Base-by-base conservation (phyloP, 2,329 filamentous ascomycete genomes). In the Sclerotinia trifoliorum region DNA sequence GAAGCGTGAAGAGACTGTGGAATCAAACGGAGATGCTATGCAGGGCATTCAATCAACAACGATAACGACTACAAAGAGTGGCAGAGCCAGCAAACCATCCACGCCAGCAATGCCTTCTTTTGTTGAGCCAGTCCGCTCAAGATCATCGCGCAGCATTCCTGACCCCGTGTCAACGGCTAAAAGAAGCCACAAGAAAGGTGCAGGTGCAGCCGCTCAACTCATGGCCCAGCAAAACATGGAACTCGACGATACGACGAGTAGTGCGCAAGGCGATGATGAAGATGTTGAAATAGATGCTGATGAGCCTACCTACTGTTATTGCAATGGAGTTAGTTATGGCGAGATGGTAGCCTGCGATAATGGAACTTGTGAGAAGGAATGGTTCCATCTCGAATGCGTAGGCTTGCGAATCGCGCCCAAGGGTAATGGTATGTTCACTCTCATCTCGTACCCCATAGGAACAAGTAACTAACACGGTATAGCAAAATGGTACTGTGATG, bases 271-370 rank as follows among this genome's bases (percentile, higher is more conserved):
- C 44, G 81, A 83, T 17, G 83, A 82, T 32, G 82, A 81, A 1
- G 88, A 87, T 17, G 87, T 88, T 10, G 87, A 90, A 48, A 82
- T 84, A 49, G 89, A 90, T 70, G 86, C 85, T 5, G 87, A 91
- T 71, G 91, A 94, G 77, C 89, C 88, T 49, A 83, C 87, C 19
- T 94, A 94, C 78, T 93, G 91, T 78, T 92, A 92, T 79, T 93
- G 91, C 78, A 90, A 93, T 73, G 86, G 88, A 60, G 88, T 93
- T 66, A 93, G 90, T 75, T 94, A 93, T 76, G 91, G 91, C 26
- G 90, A 92, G 79, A 94, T 94, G 91, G 90, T 94, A 55, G 91
- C 89, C 2, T 94, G 91, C 76, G 91, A 94, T 77, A 88, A 87
- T 10, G 85, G 89, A 69, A 85, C 86, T 61, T 94, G 91, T 79